A percentile compares a stretch with the other conserved stretches of the same genome.
Conservation (phyloP, 2,329 filamentous ascomycete species). For the Knufia fluminis region DNA sequence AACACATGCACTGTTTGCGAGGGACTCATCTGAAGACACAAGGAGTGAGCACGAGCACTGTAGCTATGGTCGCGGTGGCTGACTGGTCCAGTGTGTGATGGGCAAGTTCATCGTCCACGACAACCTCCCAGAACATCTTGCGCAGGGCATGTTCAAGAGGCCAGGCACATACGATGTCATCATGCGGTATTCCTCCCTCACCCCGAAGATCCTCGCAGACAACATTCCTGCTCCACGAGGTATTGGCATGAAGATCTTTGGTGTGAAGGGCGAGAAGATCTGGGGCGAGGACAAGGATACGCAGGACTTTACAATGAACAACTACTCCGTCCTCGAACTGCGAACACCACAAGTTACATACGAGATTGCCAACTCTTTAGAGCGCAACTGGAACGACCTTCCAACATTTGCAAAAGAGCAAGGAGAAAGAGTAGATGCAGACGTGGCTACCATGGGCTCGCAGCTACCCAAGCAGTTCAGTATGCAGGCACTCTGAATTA, state of each 20-base stretch:
- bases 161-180: conserved; percentile 18
- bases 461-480: conserved; percentile 16
- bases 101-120: conserved; percentile 18
- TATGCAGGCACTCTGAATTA: no score
- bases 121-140: conserved; percentile 14
- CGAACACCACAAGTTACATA: conserved; percentile 14
- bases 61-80: background rate
- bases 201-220: conserved; percentile 16
- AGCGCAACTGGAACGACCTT: conserved; percentile 16
- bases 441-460: conserved; percentile 11
- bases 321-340: conserved; percentile 18
- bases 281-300: conserved; percentile 19
- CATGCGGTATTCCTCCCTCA: conserved; percentile 19
- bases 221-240: conserved; percentile 17
- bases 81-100: conserved; percentile 12
- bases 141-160: conserved; percentile 18
- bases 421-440: conserved; percentile 12
- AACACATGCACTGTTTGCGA: conserved; percentile 16
- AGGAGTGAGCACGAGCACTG: conserved; percentile 9
- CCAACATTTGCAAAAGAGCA: conserved; percentile 15
- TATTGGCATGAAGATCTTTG: conserved; percentile 19
- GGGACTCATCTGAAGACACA: conserved; percentile 19
- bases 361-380: conserved; percentile 16
- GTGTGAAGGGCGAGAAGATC: conserved; percentile 17
- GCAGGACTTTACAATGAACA: conserved; percentile 19